Percentiles rank a stretch among this genome's conserved stretches.
Evolutionary conservation across 768 basidiomycete species (phyloP).

Genomic region (Leccinum arenicola): DNA sequence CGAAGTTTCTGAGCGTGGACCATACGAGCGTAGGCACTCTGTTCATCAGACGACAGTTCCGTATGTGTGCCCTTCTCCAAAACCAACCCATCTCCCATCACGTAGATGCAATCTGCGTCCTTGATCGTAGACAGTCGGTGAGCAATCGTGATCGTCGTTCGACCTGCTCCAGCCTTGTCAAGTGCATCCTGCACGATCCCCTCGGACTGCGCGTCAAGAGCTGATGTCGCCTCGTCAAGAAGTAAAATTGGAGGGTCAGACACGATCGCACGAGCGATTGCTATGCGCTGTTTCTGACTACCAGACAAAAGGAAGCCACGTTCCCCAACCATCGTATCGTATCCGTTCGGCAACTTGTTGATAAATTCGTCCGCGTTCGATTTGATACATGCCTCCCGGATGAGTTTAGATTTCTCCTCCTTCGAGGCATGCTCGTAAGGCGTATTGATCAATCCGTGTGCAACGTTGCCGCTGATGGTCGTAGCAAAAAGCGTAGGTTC

Average conservation of each 20-base stretch:
- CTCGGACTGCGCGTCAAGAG: no score
- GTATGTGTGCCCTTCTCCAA: slow-evolving; percentile 79
- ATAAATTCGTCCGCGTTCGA: slow-evolving; percentile 92
- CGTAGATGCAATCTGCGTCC: slow-evolving; percentile 79
- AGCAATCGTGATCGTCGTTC: no score
- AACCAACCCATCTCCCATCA: slow-evolving; percentile 85
- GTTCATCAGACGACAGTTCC: slow-evolving; percentile 54
- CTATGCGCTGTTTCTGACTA: slow-evolving; percentile 85
- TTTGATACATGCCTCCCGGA: slow-evolving; percentile 85
- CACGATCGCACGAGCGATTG: slow-evolving; percentile 87
- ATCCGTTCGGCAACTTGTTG: slow-evolving; percentile 73
- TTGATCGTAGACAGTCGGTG: slow-evolving; percentile 63
- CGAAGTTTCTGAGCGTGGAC: slow-evolving; percentile 79
- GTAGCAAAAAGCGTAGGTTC: slow-evolving; percentile 55
- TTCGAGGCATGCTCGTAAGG: slow-evolving; percentile 60
- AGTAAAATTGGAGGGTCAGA: slow-evolving; percentile 22
- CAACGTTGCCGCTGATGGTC: slow-evolving; percentile 78
- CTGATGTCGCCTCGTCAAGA: no score
- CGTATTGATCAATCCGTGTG: slow-evolving; percentile 80
- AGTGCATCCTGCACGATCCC: no score
- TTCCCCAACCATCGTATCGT: slow-evolving; percentile 88
- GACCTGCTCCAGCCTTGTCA: no score
- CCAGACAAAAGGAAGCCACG: slow-evolving; percentile 83
- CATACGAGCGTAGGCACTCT: slow-evolving; percentile 70
- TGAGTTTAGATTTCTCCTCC: slow-evolving; percentile 70